Conservation (phyloP, 2,329 filamentous ascomycete species). For the Neurospora sp. region DNA sequence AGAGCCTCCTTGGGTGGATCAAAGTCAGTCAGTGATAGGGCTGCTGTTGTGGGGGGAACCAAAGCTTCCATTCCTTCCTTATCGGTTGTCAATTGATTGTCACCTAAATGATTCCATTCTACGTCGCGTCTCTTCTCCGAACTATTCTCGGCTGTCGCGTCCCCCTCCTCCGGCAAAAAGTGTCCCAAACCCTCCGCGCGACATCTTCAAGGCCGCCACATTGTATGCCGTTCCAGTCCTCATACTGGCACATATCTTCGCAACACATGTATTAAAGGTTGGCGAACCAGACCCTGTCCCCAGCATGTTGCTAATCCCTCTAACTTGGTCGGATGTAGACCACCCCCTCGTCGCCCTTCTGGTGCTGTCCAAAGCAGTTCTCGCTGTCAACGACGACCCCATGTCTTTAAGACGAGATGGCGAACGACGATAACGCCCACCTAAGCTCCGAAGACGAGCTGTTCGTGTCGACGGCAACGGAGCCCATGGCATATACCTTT, state of each 20-base stretch:
- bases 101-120: background rate
- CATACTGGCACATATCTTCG: background rate
- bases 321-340: background rate
- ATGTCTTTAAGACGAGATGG: constrained; percentile 4
- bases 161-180: background rate
- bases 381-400: background rate
- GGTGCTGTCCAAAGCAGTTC: background rate
- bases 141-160: background rate
- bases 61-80: background rate
- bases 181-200: background rate
- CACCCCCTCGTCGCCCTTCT: background rate
- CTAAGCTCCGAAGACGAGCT: constrained; percentile 14
- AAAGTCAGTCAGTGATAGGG: background rate
- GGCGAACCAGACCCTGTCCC: background rate
- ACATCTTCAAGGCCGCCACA: background rate
- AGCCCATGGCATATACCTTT: constrained; percentile 11
- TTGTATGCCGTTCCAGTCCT: background rate
- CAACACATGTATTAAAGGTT: background rate
- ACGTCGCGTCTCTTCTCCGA: background rate
- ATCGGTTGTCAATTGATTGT: background rate
- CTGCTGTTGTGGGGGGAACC: background rate
- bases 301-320: background rate
- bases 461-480: background rate
- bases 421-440: constrained; percentile 1
- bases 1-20: background rate